These are phyloP conservation scores for Tricholoma furcatifolium DNA, from an alignment of 768 basidiomycete species.

Conservation along the genomic window DNA sequence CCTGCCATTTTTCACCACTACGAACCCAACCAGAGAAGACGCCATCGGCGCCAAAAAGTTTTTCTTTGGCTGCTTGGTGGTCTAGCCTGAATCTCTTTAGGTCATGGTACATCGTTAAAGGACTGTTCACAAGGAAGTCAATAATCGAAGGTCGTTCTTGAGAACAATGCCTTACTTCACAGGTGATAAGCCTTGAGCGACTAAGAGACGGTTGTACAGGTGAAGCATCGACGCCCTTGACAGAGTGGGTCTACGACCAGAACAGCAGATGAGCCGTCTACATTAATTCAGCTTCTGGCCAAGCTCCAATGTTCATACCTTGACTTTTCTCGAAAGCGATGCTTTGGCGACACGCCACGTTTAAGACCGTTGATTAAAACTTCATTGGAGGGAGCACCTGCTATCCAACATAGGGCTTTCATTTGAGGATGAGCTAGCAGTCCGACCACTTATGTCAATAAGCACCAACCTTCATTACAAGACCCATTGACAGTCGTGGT, in stretches of 20 bases:
- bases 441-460: not conserved
- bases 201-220: slow-evolving; percentile 34
- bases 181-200: slow-evolving; percentile 11
- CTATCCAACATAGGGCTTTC: slow-evolving; percentile 71
- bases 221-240: slow-evolving; percentile 55
- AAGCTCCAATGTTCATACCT: slow-evolving; percentile 38
- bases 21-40: slow-evolving; percentile 65
- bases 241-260: slow-evolving; percentile 42
- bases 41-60: slow-evolving; percentile 40
- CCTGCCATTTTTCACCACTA: slow-evolving; percentile 54
- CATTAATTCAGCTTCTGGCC: no score
- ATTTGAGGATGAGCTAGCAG: not conserved
- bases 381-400: slow-evolving; percentile 52
- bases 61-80: slow-evolving; percentile 53
- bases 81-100: slow-evolving; percentile 38
- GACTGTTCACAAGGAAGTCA: not conserved
- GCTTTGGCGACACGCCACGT: slow-evolving; percentile 73
- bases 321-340: slow-evolving; percentile 59
- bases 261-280: not conserved
- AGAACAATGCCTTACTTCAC: slow-evolving; percentile 14
- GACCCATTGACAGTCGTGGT: slow-evolving; percentile 35
- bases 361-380: slow-evolving; percentile 78
- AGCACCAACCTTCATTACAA: slow-evolving; percentile 66
- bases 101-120: slow-evolving; percentile 39
- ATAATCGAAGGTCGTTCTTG: not conserved